Evolutionary conservation across 495 filamentous ascomycete genomes (phyloP).

Genomic region (Niebla homalea): DNA sequence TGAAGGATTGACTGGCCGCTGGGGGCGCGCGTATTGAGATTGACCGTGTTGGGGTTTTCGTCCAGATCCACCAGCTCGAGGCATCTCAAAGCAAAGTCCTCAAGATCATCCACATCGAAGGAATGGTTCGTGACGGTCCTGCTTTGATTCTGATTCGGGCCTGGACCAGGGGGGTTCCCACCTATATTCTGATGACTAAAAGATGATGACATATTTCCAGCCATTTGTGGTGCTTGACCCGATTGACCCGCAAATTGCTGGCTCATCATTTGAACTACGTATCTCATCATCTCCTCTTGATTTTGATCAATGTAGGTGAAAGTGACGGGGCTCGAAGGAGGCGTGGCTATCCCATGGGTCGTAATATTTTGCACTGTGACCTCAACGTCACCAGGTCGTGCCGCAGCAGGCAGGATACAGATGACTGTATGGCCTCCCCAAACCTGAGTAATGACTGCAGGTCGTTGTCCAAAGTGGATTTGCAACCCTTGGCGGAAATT

Average conservation of each 20-base stretch:
- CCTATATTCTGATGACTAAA: slow-evolving; percentile 6
- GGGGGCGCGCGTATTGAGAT: slow-evolving; percentile 46
- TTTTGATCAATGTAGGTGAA: slow-evolving; percentile 74
- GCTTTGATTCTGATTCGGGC: slow-evolving; percentile 7
- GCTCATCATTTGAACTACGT: slow-evolving; percentile 42
- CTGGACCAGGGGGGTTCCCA: background rate
- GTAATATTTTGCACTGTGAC: slow-evolving; percentile 59
- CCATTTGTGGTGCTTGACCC: slow-evolving; percentile 38
- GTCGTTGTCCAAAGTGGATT: slow-evolving; percentile 71
- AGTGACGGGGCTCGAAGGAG: slow-evolving; percentile 42
- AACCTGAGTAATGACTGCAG: slow-evolving; percentile 67
- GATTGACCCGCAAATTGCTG: slow-evolving; percentile 41
- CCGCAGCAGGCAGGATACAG: slow-evolving; percentile 65
- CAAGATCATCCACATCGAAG: slow-evolving; percentile 39
- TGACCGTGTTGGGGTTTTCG: slow-evolving; percentile 52
- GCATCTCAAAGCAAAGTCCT: slow-evolving; percentile 55
- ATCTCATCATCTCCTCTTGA: slow-evolving; percentile 55
- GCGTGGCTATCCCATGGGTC: slow-evolving; percentile 33
- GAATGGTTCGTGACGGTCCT: slow-evolving; percentile 11
- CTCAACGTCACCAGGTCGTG: slow-evolving; percentile 52
- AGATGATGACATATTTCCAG: slow-evolving; percentile 35
- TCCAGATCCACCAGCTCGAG: slow-evolving; percentile 69
- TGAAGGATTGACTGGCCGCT: slow-evolving; percentile 76
- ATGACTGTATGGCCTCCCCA: slow-evolving; percentile 77
- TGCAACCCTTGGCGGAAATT: slow-evolving; percentile 69